Base-by-base conservation (phyloP, 257 asterid genomes). In the Cynanchum wilfordii region DNA sequence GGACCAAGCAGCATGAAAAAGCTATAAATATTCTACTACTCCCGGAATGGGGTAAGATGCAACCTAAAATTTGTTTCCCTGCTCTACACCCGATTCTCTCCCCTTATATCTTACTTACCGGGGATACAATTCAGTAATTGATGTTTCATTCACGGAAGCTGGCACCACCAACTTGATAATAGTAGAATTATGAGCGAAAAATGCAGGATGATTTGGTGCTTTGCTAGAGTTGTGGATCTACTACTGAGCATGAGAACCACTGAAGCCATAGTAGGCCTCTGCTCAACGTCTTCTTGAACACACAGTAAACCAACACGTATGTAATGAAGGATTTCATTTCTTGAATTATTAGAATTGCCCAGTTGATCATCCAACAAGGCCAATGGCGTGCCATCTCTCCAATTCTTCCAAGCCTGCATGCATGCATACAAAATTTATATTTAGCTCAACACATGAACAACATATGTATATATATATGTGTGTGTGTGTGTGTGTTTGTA, bases 181-280 rank as follows among this genome's bases (percentile, higher is more conserved):
- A 3, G 24, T 17, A 3, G 57, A 51, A 17, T 51, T 17, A 4
- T 17, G 2, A n/a, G n/a, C n/a, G n/a, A n/a, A n/a, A n/a, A n/a
- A n/a, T n/a, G n/a, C n/a, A n/a, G n/a, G n/a, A n/a, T n/a, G n/a
- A n/a, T 73, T 65, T 5, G 87, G 82, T 5, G 13, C n/a, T 4
- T n/a, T n/a, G 84, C 69, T 4, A 82, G 78, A 22, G 51, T 63
- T 20, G 70, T 19, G 12, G 84, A 66, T 5, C 49, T 47, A 64
- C 71, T 71, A 22, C 58, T 55, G 30, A 79, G 86, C 86, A 82
- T 82, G 20, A 79, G 69, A 40, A 77, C 72, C 20, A 79, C 71
- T 12, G 79, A 54, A 29, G 80, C 82, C 82, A 77, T 79, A 27
- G 76, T 79, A 58, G 84, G 84, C 70, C 86, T 82, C 47, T 52